Evolutionary conservation across 306 rosid genomes (phyloP).

Genomic region (Cucurbita maxima): DNA sequence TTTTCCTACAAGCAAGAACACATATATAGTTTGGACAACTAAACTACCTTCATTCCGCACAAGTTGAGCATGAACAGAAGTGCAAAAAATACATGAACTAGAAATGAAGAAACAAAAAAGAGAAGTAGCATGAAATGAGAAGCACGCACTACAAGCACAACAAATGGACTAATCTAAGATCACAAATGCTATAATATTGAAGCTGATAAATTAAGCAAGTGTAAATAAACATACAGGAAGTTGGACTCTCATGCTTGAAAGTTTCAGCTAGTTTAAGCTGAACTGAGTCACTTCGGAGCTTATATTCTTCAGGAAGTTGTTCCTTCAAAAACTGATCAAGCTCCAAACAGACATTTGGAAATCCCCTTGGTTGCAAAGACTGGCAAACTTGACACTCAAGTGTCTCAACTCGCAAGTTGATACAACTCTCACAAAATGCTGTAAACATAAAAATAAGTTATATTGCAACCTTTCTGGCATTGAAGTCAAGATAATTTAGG

Average conservation of each 20-base stretch:
- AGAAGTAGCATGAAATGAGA: not conserved
- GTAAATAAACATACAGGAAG: slow-evolving; percentile 29
- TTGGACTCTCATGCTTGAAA: slow-evolving; percentile 14
- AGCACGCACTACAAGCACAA: not conserved
- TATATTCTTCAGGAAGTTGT: slow-evolving; percentile 52
- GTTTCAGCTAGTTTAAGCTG: slow-evolving; percentile 23
- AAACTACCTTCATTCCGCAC: not conserved
- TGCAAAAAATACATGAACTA: not conserved
- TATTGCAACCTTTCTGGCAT: not conserved
- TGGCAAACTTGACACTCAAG: slow-evolving; percentile 61
- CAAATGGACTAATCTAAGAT: not conserved
- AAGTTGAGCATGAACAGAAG: not conserved
- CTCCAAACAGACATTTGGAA: slow-evolving; percentile 61
- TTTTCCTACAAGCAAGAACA: not conserved
- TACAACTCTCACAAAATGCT: slow-evolving; percentile 65
- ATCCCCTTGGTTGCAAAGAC: slow-evolving; percentile 48
- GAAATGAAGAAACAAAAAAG: not conserved
- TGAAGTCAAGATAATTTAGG: not conserved
- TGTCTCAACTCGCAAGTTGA: slow-evolving; percentile 24
- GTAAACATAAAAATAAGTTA: slow-evolving; percentile 8
- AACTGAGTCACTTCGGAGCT: slow-evolving; percentile 25
- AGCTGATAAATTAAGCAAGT: not conserved
- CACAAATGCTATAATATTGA: not conserved
- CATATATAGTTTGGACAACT: not conserved
- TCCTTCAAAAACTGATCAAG: slow-evolving; percentile 45